phyloP scores from a whole-genome alignment of 495 filamentous ascomycete species.

The Rostrohypoxylon terebratum region DNA sequence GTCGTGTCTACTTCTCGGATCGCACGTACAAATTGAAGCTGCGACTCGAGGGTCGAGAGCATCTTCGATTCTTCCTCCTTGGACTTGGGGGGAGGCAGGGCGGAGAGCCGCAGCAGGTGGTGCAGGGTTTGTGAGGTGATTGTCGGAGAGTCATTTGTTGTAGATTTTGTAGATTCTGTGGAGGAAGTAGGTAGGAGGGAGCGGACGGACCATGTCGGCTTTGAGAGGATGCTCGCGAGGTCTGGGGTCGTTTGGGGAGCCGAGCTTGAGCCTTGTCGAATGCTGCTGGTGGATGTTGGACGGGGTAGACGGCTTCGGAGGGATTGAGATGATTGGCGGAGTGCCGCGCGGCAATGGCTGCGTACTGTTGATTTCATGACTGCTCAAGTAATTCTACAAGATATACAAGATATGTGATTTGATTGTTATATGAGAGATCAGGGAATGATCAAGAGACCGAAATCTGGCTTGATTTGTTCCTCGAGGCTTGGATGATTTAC shows the following conservation, averaged over 20 bases:
- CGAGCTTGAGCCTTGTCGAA: slow-evolving; percentile 25
- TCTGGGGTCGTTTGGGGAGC: neutral
- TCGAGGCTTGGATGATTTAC: neutral
- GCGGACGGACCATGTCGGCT: slow-evolving; percentile 86
- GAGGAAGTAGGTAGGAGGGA: slow-evolving; percentile 71
- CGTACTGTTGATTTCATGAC: slow-evolving; percentile 45
- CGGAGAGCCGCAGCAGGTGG: slow-evolving; percentile 91
- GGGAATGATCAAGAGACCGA: neutral
- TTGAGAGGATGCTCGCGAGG: slow-evolving; percentile 65
- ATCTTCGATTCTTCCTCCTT: slow-evolving; percentile 69
- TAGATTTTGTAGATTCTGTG: slow-evolving; percentile 38
- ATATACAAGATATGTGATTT: neutral
- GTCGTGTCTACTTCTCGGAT: slow-evolving; percentile 83
- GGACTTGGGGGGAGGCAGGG: slow-evolving; percentile 77
- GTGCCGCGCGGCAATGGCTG: slow-evolving; percentile 36
- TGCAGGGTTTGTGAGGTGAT: slow-evolving; percentile 67
- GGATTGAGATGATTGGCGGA: slow-evolving; percentile 31
- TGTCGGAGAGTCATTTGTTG: slow-evolving; percentile 54
- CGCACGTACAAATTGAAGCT: slow-evolving; percentile 88
- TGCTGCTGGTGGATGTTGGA: slow-evolving; percentile 25
- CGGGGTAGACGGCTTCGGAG: slow-evolving; percentile 31
- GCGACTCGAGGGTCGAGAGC: slow-evolving; percentile 78
- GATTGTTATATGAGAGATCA: neutral
- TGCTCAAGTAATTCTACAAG: neutral
- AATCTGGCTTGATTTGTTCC: neutral